These are phyloP conservation scores for Novymonas esmeraldas DNA, from an alignment of 208 protist species.

Conservation along the genomic window DNA sequence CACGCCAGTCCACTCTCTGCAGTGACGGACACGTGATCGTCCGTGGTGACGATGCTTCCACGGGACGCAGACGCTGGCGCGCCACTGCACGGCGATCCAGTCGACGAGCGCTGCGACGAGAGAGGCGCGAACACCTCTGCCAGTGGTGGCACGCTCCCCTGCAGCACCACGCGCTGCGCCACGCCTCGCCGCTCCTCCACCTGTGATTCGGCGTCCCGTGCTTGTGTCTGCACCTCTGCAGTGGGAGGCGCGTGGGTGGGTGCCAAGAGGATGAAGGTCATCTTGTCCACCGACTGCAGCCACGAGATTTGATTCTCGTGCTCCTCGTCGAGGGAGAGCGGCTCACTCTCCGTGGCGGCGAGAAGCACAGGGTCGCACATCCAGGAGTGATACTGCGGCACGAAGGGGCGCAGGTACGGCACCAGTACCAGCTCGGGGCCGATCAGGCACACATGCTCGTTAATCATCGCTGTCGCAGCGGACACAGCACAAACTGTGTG, in stretches of 20 bases:
- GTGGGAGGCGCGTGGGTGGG: conserved; percentile 15
- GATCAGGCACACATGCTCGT: conserved; percentile 66
- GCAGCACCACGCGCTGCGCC: background rate
- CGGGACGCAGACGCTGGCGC: background rate
- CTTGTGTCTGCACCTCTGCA: background rate
- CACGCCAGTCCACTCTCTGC: background rate
- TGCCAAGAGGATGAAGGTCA: conserved; percentile 91
- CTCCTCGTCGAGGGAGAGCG: conserved; percentile 86
- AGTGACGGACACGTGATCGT: conserved; percentile 3
- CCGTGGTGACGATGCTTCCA: conserved; percentile 20
- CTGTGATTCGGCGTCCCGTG: no score
- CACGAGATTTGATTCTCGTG: conserved; percentile 88
- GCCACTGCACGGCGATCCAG: background rate
- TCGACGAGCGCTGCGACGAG: background rate
- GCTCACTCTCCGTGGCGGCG: conserved; percentile 83
- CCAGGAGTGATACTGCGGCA: conserved; percentile 89
- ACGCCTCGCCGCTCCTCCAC: background rate
- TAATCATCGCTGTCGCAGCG: conserved; percentile 61
- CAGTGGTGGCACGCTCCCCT: background rate
- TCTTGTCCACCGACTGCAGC: conserved; percentile 77
- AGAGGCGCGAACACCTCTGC: conserved; percentile 1
- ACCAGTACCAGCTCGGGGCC: conserved; percentile 65
- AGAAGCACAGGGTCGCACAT: conserved; percentile 80
- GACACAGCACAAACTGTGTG: no score
- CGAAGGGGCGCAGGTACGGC: conserved; percentile 84